Evolutionary conservation across 192 early-diverging fungal genomes (phyloP), one percentile per base, ranked within the genome.

Genomic region (Backusella psychrophila): DNA sequence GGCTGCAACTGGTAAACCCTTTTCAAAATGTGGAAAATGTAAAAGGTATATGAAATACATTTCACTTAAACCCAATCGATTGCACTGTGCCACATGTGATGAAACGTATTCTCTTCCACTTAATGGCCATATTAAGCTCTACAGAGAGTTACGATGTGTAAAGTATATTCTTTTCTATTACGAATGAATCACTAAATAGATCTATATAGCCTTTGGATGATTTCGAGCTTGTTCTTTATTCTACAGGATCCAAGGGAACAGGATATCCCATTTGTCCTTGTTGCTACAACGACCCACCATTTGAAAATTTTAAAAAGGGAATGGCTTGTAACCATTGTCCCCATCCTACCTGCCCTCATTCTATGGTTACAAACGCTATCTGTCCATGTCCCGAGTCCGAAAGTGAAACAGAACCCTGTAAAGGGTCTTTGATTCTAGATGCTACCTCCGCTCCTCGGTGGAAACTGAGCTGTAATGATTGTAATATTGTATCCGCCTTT

Each of bases 321-420:
- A 90, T 90, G 87, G 81, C 73, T 14, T 88, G 87, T 67, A 88
- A 90, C 53, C 71, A 86, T 35, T 88, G 87, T 67, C 75, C 88
- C 5, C 80, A 89, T 42, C 79, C 88, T 9, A 78, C 84, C 35
- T 88, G 87, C 52, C 42, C 65, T 31, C 87, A 87, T 38, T 88
- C 87, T 4, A 75, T 88, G 73, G 74, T 78, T 2, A 81, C 70
- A 4, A 89, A 84, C 74, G 75, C 82, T 1, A 74, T 87, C 33
- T 82, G 78, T 44, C 75, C 84, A 11, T 87, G 86, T 59, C 86
- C 80, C 56, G 75, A 81, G 36, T 68, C 74, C 21, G 73, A 78
- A 36, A 36, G 38, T 1, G 72, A 80, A 15, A 52, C 73, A 34
- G 74, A 69, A 7, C 53, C 74, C 11, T 87, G 86, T 53, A 53